phyloP scores from a whole-genome alignment of 75 land plant genomes.

The Cryptomeria japonica region DNA sequence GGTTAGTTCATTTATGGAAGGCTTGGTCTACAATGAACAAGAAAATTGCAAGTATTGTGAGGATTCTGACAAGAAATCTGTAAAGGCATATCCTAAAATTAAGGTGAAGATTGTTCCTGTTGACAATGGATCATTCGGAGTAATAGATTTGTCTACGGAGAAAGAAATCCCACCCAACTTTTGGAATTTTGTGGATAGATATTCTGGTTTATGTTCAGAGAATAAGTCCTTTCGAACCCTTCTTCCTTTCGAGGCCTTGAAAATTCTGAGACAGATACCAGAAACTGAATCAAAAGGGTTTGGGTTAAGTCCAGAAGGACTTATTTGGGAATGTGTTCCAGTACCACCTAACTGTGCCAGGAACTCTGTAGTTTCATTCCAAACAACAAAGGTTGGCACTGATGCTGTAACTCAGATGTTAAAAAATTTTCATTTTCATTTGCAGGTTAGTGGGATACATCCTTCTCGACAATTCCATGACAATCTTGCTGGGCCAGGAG shows the following conservation, averaged over 20 bases:
- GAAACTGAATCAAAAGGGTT: constrained; percentile 5
- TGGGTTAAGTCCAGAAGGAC: constrained; percentile 53
- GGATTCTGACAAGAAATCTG: background rate
- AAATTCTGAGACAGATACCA: constrained; percentile 11
- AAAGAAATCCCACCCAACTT: background rate
- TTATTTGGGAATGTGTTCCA: constrained; percentile 59
- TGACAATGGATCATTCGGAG: background rate
- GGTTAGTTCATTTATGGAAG: background rate
- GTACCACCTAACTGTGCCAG: constrained; percentile 87
- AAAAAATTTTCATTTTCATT: too few relatives aligned
- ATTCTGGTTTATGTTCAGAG: constrained; percentile 3
- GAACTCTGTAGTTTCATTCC: constrained; percentile 56
- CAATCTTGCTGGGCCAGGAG: too few relatives aligned
- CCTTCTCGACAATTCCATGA: too few relatives aligned
- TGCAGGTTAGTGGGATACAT: too few relatives aligned
- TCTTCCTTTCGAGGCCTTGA: constrained; percentile 8
- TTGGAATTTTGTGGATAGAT: constrained; percentile 1
- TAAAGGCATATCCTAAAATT: background rate
- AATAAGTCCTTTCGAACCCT: constrained; percentile 1
- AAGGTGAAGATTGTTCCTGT: background rate
- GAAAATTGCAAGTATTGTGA: constrained; percentile 1
- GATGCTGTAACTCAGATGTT: too few relatives aligned
- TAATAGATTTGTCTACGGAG: background rate
- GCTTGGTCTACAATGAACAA: background rate
- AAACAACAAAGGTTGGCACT: constrained; percentile 37